phyloP scores from a whole-genome alignment of 768 basidiomycete genomes.

The Naematelia encephala region DNA sequence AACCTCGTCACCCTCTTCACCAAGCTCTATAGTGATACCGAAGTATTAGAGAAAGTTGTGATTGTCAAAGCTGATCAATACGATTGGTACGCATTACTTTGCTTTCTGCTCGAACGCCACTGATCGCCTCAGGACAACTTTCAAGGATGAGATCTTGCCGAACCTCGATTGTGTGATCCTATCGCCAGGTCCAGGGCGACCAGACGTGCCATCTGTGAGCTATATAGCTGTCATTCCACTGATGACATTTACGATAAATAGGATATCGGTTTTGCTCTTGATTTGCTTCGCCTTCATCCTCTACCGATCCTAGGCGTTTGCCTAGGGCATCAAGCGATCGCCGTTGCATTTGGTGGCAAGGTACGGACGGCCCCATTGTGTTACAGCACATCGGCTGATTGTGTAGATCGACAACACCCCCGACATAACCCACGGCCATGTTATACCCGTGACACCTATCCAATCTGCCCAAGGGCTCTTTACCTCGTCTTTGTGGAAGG shows the following conservation, averaged over 20 bases:
- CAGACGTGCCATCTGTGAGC: conserved; percentile 42
- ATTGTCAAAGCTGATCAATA: conserved; percentile 48
- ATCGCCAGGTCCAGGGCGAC: conserved; percentile 51
- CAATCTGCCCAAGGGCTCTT: conserved; percentile 27
- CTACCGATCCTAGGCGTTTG: conserved; percentile 49
- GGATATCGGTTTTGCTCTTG: conserved; percentile 47
- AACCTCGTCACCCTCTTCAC: conserved; percentile 51
- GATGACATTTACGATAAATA: conserved; percentile 2
- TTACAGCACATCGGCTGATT: background rate
- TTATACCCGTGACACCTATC: conserved; percentile 38
- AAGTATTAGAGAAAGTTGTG: conserved; percentile 44
- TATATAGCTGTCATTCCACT: background rate
- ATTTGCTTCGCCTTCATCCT: conserved; percentile 35
- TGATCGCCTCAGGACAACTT: conserved; percentile 29
- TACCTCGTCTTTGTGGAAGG: conserved; percentile 23
- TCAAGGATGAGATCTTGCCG: conserved; percentile 34
- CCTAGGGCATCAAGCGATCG: conserved; percentile 49
- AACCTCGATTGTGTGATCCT: conserved; percentile 51
- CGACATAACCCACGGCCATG: conserved; percentile 47
- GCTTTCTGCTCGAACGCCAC: background rate
- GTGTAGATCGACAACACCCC: conserved; percentile 47
- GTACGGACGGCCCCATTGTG: conserved; percentile 14
- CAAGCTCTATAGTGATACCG: conserved; percentile 36
- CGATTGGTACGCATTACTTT: conserved; percentile 29
- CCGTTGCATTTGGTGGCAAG: conserved; percentile 46